Percentiles rank a stretch among this genome's conserved stretches.
Evolutionary conservation across 495 filamentous ascomycete genomes (phyloP).

Genomic region (Aspergillus coremiiformis): DNA sequence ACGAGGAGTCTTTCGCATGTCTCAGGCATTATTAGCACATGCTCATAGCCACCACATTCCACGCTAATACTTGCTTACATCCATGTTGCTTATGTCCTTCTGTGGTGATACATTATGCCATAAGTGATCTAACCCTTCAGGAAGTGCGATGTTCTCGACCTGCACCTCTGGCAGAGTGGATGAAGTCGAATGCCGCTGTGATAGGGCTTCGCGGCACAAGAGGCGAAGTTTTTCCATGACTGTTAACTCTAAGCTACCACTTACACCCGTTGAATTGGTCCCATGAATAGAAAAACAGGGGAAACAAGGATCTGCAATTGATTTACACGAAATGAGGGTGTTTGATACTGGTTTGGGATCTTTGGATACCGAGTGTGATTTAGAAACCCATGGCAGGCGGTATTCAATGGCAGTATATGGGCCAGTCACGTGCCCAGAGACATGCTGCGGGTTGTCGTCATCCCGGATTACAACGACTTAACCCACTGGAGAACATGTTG

Average conservation of each 20-base stretch:
- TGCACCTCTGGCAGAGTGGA: constrained; percentile 10
- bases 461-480: no score
- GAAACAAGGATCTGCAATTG: background rate
- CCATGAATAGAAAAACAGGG: background rate
- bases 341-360: background rate
- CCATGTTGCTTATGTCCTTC: constrained; percentile 11
- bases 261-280: background rate
- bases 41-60: background rate
- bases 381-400: background rate
- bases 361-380: background rate
- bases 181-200: constrained; percentile 7
- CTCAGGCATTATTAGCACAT: constrained; percentile 16
- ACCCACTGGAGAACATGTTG: no score
- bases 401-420: background rate
- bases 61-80: constrained; percentile 14
- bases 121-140: constrained; percentile 17
- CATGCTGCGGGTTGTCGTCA: no score
- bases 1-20: constrained; percentile 27
- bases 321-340: background rate
- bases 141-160: constrained; percentile 3
- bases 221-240: constrained; percentile 31
- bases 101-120: constrained; percentile 28
- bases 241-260: background rate
- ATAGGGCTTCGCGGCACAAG: constrained; percentile 23
- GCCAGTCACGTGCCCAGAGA: no score